Base-by-base conservation (phyloP, 805 yeast genomes). In the Candida hungchunana region DNA sequence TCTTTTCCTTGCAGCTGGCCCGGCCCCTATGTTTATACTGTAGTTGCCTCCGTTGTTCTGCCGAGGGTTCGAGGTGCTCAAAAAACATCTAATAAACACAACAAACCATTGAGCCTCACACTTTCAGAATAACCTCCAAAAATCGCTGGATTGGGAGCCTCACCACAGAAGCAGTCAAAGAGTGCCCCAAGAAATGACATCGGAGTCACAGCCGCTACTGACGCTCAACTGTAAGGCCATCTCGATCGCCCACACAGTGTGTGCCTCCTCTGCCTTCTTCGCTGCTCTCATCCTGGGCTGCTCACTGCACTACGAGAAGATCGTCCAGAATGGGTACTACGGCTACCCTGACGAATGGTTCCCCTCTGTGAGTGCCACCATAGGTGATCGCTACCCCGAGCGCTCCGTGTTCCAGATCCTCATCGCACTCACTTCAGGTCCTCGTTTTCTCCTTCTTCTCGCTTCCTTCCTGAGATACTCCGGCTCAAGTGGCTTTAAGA, bases 341-440 rank as follows among this genome's bases (percentile, higher is more conserved):
- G 94, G 95, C 1, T 93, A 87, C 56, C 98, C 98, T 3, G 93
- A 89, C 41, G 98, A 93, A 60, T 93, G 98, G 97, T 90, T 93
- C 56, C 98, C 98, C 2, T 82, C 94, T 53, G 98, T 93, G 2
- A 82, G 95, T 24, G 97, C 98, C 1, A 77, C 98, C 2, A 93
- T 93, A 55, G 98, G 98, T 29, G 98, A 93, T 58, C 63, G 97
- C 42, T 93, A 88, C 57, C 98, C 98, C 0, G 98, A 93, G 62
- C 69, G 98, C 47, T 85, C 96, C 2, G 62, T 93, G 14, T 93
- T 90, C 59, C 98, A 93, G 62, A 70, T 90, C 24, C 62, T 90
- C 44, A 93, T 93, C 46, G 98, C 97, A 1, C 60, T 90, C 30
- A 89, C 97, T 1, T 73, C 97, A 1, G 95, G 96, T 25, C 97